phyloP scores from a whole-genome alignment of 805 yeast genomes.

The Ogataea populi-albae region DNA sequence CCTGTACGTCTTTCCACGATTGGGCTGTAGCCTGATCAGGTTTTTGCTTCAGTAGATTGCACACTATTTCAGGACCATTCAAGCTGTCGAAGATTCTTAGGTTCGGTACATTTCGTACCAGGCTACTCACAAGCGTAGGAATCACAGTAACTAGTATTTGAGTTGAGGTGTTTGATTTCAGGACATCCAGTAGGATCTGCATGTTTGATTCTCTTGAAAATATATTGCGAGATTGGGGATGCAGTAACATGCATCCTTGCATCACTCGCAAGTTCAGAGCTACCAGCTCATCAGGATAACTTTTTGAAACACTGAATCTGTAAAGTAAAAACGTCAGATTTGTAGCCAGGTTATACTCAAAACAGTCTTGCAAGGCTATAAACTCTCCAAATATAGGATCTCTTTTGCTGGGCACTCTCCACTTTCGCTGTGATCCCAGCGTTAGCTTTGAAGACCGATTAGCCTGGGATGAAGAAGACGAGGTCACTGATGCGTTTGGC shows the following conservation, averaged over 20 bases:
- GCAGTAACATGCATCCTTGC: conserved; percentile 61
- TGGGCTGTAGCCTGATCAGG: conserved; percentile 7
- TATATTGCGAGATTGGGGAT: conserved; percentile 49
- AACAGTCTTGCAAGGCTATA: conserved; percentile 47
- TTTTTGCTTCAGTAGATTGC: conserved; percentile 38
- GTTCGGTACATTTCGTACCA: conserved; percentile 55
- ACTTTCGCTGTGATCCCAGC: neutral
- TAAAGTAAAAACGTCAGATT: conserved; percentile 32
- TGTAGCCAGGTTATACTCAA: conserved; percentile 48
- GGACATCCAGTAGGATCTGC: conserved; percentile 31
- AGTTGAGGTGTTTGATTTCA: conserved; percentile 19
- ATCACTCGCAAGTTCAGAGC: conserved; percentile 37
- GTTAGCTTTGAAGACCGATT: no score
- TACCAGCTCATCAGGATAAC: conserved; percentile 17
- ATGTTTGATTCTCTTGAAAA: conserved; percentile 44
- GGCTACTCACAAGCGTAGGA: conserved; percentile 53
- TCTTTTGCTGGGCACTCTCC: conserved; percentile 3
- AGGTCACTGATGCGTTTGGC: no score
- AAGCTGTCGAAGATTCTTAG: conserved; percentile 57
- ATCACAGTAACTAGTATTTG: conserved; percentile 40
- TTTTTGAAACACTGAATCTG: conserved; percentile 11
- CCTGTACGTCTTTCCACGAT: conserved; percentile 51
- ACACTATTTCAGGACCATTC: conserved; percentile 53
- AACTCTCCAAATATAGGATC: conserved; percentile 38
- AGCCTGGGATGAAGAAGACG: no score